Conservation (phyloP, 345 rosid genomes). For the Hibiscus mutabilis region DNA sequence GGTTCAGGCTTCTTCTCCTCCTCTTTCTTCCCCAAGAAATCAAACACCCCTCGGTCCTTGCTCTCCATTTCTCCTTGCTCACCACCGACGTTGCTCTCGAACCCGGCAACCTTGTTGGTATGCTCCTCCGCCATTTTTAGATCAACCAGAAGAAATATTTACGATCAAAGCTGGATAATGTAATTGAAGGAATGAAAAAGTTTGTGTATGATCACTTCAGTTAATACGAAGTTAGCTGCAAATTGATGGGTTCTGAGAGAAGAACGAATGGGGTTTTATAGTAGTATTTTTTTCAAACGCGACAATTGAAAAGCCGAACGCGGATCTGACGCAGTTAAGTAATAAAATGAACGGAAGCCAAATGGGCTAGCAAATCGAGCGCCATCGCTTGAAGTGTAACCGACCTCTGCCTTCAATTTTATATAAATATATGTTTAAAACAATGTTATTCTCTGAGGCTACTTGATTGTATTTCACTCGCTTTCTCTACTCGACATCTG, state of each 20-base stretch:
- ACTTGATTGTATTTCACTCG: background rate
- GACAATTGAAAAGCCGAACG: conserved; percentile 1
- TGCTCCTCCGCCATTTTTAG: conserved; percentile 50
- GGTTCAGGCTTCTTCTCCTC: conserved; percentile 35
- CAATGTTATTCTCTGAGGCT: background rate
- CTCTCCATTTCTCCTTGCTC: conserved; percentile 28
- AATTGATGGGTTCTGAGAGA: background rate
- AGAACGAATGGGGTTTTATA: conserved; percentile 20
- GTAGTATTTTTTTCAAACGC: background rate
- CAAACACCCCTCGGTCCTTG: conserved; percentile 73
- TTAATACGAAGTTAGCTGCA: too few species aligned
- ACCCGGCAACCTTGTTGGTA: background rate
- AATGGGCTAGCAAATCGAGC: background rate
- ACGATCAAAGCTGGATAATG: background rate
- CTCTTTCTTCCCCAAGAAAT: conserved; percentile 72
- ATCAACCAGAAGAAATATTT: background rate
- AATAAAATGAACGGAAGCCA: background rate
- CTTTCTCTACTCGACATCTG: background rate
- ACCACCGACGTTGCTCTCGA: conserved; percentile 8
- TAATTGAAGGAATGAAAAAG: background rate
- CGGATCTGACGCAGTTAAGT: conserved; percentile 28
- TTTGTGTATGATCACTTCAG: too few species aligned
- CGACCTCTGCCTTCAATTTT: background rate
- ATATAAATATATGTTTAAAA: background rate
- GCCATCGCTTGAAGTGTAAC: background rate